Conservation (phyloP, 495 filamentous ascomycete species). For the Daldinia bambusicola region DNA sequence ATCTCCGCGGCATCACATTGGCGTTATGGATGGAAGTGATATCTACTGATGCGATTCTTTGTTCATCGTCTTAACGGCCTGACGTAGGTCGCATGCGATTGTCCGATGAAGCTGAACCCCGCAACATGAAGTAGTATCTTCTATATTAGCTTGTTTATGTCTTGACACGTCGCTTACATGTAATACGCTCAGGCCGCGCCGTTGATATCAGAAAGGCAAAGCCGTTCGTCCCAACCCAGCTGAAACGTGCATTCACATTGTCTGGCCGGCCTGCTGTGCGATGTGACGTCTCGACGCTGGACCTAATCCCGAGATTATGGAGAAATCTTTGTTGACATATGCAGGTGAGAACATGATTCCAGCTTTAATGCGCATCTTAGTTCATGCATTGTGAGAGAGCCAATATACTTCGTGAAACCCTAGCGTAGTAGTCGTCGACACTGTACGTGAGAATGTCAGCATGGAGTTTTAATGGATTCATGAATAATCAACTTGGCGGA, state of each 20-base stretch:
- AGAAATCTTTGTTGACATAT: too few species aligned
- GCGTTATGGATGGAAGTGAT: background rate
- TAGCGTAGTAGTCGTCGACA: background rate
- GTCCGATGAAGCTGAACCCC: constrained; percentile 1
- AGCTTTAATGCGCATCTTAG: background rate
- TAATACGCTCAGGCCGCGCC: too few species aligned
- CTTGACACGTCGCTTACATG: background rate
- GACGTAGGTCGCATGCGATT: background rate
- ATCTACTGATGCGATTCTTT: background rate
- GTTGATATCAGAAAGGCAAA: background rate
- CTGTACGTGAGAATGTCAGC: background rate
- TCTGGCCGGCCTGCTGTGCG: background rate
- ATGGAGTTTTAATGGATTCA: background rate
- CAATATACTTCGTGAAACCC: background rate
- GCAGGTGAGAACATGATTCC: background rate
- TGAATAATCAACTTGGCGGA: background rate
- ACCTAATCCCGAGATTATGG: background rate
- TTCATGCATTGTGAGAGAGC: background rate
- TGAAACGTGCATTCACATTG: background rate
- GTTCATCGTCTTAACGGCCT: background rate
- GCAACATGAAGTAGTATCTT: background rate
- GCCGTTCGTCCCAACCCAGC: background rate
- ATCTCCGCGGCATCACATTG: background rate
- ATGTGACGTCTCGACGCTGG: background rate
- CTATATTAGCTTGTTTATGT: background rate